Conservation (phyloP, 257 asterid species). For the Forsythia suspensa region DNA sequence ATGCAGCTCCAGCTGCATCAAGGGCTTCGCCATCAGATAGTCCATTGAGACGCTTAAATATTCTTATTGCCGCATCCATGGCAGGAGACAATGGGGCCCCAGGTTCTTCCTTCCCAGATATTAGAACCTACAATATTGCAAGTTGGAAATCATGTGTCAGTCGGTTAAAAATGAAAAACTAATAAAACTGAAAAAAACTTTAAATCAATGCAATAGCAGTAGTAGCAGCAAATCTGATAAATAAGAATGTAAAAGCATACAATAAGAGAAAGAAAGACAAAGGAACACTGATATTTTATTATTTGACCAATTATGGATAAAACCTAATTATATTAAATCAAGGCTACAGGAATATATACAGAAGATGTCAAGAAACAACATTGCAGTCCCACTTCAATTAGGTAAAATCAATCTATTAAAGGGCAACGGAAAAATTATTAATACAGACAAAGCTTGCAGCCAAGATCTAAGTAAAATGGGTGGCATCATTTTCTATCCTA, state of each 20-base stretch:
- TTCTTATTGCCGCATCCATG: constrained; percentile 63
- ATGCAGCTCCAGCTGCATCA: constrained; percentile 48
- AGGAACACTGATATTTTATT: no score
- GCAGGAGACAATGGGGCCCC: constrained; percentile 71
- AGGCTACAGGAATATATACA: neutral
- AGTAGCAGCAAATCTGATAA: no score
- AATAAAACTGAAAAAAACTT: no score
- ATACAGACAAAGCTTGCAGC: constrained; percentile 5
- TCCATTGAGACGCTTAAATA: constrained; percentile 64
- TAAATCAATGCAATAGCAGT: no score
- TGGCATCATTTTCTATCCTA: no score
- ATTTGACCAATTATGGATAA: no score
- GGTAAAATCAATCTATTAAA: constrained; percentile 10
- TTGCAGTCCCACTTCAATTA: constrained; percentile 5
- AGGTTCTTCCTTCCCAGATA: constrained; percentile 82
- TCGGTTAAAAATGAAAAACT: neutral
- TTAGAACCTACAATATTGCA: constrained; percentile 51
- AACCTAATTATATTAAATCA: no score
- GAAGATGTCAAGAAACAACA: neutral
- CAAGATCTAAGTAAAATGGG: neutral
- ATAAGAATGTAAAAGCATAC: neutral
- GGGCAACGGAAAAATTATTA: no score
- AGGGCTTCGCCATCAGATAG: constrained; percentile 40
- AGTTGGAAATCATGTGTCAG: neutral
- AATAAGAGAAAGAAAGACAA: neutral